phyloP scores from a whole-genome alignment of 1,139 yeast genomes.

The Kodamaea derodonti region DNA sequence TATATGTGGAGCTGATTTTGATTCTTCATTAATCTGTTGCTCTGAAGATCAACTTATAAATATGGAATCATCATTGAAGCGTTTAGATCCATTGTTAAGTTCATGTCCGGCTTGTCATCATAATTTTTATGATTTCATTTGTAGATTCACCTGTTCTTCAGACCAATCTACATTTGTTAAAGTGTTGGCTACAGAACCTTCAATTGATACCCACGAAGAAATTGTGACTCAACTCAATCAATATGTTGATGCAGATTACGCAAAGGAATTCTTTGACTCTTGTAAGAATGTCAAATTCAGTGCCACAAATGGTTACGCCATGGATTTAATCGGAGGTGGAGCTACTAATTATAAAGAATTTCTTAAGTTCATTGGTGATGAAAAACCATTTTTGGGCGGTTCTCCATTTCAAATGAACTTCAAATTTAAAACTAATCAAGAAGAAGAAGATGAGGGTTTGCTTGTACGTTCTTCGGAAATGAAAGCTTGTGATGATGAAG shows the following conservation, averaged over 20 bases:
- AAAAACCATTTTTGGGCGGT: slow-evolving; percentile 89
- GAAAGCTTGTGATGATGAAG: slow-evolving; percentile 58
- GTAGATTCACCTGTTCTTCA: slow-evolving; percentile 89
- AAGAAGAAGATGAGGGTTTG: slow-evolving; percentile 15
- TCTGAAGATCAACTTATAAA: slow-evolving; percentile 31
- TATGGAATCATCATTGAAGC: slow-evolving; percentile 52
- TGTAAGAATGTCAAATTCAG: slow-evolving; percentile 88
- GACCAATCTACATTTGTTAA: slow-evolving; percentile 74
- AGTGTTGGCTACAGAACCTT: slow-evolving; percentile 51
- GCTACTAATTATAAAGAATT: slow-evolving; percentile 71
- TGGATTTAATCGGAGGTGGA: slow-evolving; percentile 97
- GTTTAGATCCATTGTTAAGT: slow-evolving; percentile 75
- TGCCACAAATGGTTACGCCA: slow-evolving; percentile 93
- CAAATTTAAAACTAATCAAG: slow-evolving; percentile 32
- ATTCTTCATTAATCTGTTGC: slow-evolving; percentile 33
- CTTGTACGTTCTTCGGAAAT: slow-evolving; percentile 28
- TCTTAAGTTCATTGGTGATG: slow-evolving; percentile 87
- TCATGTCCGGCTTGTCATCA: slow-evolving; percentile 93
- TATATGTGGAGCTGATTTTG: slow-evolving; percentile 72
- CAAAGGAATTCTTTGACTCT: slow-evolving; percentile 67
- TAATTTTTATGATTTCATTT: slow-evolving; percentile 81
- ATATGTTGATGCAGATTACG: slow-evolving; percentile 57
- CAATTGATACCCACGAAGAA: slow-evolving; percentile 49
- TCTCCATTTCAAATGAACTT: slow-evolving; percentile 93
- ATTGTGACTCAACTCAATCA: slow-evolving; percentile 73